Evolutionary conservation across 164 flowering plant species (phyloP).

Genomic region (Annona cherimola): DNA sequence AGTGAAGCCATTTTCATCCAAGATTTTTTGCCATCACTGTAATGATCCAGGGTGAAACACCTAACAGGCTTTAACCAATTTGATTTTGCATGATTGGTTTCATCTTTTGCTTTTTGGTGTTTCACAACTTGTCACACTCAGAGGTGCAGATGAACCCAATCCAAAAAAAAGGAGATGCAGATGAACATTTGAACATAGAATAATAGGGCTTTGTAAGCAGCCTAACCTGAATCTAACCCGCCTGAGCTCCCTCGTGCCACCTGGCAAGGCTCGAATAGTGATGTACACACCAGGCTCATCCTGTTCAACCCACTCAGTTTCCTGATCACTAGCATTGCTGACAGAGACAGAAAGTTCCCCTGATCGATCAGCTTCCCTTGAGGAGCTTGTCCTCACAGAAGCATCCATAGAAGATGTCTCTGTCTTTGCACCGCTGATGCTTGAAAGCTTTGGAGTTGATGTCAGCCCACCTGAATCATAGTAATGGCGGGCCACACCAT

Average conservation of each 20-base stretch:
- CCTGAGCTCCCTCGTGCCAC: constrained; percentile 68
- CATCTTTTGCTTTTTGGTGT: not conserved
- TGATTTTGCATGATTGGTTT: too few species aligned
- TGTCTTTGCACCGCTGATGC: constrained; percentile 69
- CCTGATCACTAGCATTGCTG: constrained; percentile 90
- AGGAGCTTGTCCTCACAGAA: constrained; percentile 72
- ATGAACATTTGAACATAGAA: too few species aligned
- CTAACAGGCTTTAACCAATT: not conserved
- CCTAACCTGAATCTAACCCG: constrained; percentile 90
- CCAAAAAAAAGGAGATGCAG: not conserved
- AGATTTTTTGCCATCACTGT: not conserved
- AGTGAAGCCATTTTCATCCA: not conserved
- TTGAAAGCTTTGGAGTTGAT: constrained; percentile 82
- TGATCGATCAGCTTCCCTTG: constrained; percentile 74
- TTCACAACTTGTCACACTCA: not conserved
- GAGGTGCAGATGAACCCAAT: not conserved
- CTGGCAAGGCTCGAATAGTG: constrained; percentile 67
- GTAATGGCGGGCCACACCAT: constrained; percentile 27
- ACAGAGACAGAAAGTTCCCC: constrained; percentile 63
- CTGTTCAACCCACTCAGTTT: constrained; percentile 90
- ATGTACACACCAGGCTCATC: constrained; percentile 90
- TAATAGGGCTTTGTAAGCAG: not conserved
- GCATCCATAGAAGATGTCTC: constrained; percentile 80
- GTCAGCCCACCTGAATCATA: constrained; percentile 48
- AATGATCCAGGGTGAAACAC: not conserved